phyloP scores from a whole-genome alignment of 768 basidiomycete species.

The Leccinum olivaceopallidum region DNA sequence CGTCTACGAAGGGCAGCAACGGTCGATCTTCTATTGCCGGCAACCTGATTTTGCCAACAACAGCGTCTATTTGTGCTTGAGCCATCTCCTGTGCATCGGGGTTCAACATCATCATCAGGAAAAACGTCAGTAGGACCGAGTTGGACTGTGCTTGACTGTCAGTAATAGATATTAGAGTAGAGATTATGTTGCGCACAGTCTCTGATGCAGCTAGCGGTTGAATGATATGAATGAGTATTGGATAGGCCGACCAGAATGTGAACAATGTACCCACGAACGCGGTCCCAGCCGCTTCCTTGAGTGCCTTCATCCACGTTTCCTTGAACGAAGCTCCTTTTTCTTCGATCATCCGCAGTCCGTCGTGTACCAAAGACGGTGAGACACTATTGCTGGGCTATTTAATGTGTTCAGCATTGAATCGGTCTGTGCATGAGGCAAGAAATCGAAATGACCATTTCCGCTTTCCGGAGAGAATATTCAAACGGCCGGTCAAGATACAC shows the following conservation, averaged over 20 bases:
- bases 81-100: background rate
- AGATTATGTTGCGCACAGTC: background rate
- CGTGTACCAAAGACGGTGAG: background rate
- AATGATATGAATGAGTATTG: background rate
- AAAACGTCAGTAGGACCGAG: background rate
- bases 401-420: background rate
- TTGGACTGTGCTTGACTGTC: background rate
- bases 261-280: background rate
- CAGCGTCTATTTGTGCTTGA: background rate
- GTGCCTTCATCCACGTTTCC: background rate
- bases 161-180: background rate
- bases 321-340: background rate
- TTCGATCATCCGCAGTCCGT: background rate
- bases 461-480: background rate
- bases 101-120: background rate
- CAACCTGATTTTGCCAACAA: background rate
- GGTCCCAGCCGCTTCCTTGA: background rate
- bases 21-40: background rate
- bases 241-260: background rate
- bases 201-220: background rate
- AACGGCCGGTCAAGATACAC: background rate
- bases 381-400: background rate
- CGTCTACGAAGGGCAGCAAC: background rate
- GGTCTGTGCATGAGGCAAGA: background rate
- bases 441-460: background rate